Base-by-base conservation (phyloP, 1,284 basidiomycete species). In the Melampsora larici-populina region DNA sequence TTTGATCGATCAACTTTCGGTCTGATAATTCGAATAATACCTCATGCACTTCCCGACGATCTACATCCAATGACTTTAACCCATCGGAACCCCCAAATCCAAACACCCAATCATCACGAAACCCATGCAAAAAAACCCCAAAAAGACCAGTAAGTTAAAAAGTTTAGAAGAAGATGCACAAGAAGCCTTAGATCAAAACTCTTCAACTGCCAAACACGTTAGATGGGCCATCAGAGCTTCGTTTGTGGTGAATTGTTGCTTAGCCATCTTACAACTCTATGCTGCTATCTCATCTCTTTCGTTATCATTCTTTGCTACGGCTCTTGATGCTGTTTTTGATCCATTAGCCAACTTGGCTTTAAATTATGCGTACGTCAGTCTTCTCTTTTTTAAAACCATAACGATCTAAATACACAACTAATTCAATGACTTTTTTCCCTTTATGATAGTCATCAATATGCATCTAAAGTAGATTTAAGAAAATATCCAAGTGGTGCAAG, bases 401-500 rank as follows among this genome's bases (percentile, higher is more conserved):
- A 4, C 9, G 9, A 36, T 36, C 36, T 36, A 9, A 36, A 36
- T 3, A 36, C n/a, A n/a, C n/a, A n/a, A n/a, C n/a, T n/a, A n/a
- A n/a, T n/a, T n/a, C 9, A 9, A 36, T 36, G 5, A 36, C 36
- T 36, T 36, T 36, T 36, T 36, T 36, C 9, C 9, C 9, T 9
- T 36, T 36, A 4, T 36, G 9, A 36, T 21, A 73, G 71, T 33
- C 73, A 75, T 43, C 43, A 40, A 55, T 75, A 75, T 68, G 73
- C 73, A 9, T 43, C 15, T 2, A 55, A 66, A 43, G 73, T 75
- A 13, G 73, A 75, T 75, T 43, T 66, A 8, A 26, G 48, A 0
- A 93, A 92, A 81, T 97, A 93, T 93, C 94, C 93, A 8, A 91
- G 93, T 17, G 91, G 94, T 70, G 95, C 95, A 33, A 88, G 90